These are phyloP conservation scores for Calonectria pseudoreteaudii DNA, from an alignment of 2,329 filamentous ascomycete species.

Conservation along the genomic window DNA sequence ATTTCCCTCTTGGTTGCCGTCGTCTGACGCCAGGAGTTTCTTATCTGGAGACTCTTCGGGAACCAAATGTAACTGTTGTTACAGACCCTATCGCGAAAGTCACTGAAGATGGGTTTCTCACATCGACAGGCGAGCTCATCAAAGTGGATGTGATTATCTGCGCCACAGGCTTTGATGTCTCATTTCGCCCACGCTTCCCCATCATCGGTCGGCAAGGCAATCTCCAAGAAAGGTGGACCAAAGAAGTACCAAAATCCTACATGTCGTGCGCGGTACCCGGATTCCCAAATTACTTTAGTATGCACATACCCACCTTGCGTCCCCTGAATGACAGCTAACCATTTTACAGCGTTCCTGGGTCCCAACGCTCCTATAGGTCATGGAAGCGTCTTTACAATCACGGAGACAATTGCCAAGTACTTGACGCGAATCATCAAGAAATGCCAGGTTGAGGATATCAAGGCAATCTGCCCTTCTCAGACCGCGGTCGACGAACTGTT, in stretches of 20 bases:
- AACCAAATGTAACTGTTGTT: constrained; percentile 11
- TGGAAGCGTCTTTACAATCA: constrained; percentile 63
- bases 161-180: constrained; percentile 21
- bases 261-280: constrained; percentile 20
- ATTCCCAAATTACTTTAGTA: constrained; percentile 26
- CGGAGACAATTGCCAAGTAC: constrained; percentile 64
- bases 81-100: constrained; percentile 6
- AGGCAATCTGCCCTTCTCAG: constrained; percentile 57
- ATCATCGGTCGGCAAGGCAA: constrained; percentile 15
- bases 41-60: constrained; percentile 18
- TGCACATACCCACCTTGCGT: neutral
- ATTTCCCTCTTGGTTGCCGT: constrained; percentile 23
- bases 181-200: constrained; percentile 21
- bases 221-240: constrained; percentile 10
- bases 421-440: constrained; percentile 61
- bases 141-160: constrained; percentile 20
- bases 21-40: constrained; percentile 19
- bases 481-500: constrained; percentile 63
- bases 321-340: neutral
- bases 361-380: constrained; percentile 64
- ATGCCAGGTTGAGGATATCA: constrained; percentile 63
- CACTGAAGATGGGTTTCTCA: neutral
- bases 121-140: neutral
- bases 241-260: constrained; percentile 15
- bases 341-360: constrained; percentile 58